A percentile compares a stretch with the other conserved stretches of the same genome.
Evolutionary conservation across 2,329 filamentous ascomycete species (phyloP).

Genomic region (Sclerotinia minor): DNA sequence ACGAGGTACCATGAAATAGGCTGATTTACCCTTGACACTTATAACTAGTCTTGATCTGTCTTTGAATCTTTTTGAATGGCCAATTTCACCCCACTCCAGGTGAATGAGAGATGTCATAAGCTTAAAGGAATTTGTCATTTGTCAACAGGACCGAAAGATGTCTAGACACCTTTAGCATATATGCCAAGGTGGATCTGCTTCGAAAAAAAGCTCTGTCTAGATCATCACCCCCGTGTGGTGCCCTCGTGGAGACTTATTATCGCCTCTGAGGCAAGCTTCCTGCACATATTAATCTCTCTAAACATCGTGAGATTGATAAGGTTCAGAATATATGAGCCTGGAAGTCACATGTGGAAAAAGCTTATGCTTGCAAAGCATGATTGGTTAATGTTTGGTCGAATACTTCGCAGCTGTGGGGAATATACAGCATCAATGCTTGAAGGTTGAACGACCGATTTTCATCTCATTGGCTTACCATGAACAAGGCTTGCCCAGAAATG

Average conservation of each 20-base stretch:
- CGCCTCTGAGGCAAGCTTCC: background rate
- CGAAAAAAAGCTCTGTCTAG: background rate
- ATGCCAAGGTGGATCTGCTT: background rate
- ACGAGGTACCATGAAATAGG: background rate
- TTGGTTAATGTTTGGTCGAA: background rate
- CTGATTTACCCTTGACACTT: background rate
- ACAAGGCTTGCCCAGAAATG: background rate
- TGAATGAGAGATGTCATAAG: background rate
- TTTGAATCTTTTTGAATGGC: background rate
- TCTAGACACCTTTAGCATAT: slow-evolving; percentile 7
- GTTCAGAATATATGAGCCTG: slow-evolving; percentile 5
- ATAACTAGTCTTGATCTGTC: background rate
- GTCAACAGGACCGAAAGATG: background rate
- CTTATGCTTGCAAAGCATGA: background rate
- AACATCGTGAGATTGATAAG: background rate
- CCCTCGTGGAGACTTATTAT: background rate
- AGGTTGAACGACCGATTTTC: background rate
- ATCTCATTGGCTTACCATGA: background rate
- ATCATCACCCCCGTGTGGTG: background rate
- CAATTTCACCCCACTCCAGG: background rate
- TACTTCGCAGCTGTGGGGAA: background rate
- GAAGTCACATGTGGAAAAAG: background rate
- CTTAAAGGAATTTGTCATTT: background rate
- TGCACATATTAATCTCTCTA: background rate
- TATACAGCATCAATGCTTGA: background rate